Base-by-base conservation (phyloP, 1,284 basidiomycete species). In the Puccinia triticina region DNA sequence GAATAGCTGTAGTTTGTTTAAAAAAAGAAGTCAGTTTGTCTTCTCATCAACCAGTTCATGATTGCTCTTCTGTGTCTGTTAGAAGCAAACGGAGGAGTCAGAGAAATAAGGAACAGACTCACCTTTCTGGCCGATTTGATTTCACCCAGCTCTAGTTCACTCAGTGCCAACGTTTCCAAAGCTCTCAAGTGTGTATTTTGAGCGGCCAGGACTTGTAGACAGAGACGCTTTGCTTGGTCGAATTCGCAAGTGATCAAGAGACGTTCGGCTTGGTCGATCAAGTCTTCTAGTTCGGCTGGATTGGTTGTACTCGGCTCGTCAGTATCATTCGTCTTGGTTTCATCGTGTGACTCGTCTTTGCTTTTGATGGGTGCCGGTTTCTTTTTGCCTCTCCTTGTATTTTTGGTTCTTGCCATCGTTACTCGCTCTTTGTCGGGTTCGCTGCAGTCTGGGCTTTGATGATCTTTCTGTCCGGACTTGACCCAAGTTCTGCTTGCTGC, bases 81-180 rank as follows among this genome's bases (percentile, higher is more conserved):
- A 43, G 55, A 57, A 53, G 40, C 12, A n/a, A 21, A 16, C 34
- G 37, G 21, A 21, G n/a, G 43, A 46, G 32, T 66, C 7, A 66
- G 40, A 34, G 23, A 0, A 83, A 46, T 61, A 14, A 73, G 53
- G 77, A 55, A 46, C 23, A 61, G 77, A 86, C 90, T 88, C 86
- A 96, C 91, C 87, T 96, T 94, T 84, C 90, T 91, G 0, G 92
- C 94, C 32, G 82, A 76, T 83, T 93, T 91, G 0, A 89, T 88
- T 88, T 94, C 91, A 29, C 87, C 87, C 7, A 91, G 89, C 80
- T 92, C 90, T 55, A 91, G 88, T 84, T 92, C 90, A 82, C 84
- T 76, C 8, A 85, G 84, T 0, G 85, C 86, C 34, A 85, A 83
- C 32, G 85, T 83, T 83, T 86, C 86, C 50, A 81, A 59, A 61